Evolutionary conservation across 805 yeast species (phyloP), one percentile per base, ranked within the genome.

Genomic region (Yamadazyma ubonensis): DNA sequence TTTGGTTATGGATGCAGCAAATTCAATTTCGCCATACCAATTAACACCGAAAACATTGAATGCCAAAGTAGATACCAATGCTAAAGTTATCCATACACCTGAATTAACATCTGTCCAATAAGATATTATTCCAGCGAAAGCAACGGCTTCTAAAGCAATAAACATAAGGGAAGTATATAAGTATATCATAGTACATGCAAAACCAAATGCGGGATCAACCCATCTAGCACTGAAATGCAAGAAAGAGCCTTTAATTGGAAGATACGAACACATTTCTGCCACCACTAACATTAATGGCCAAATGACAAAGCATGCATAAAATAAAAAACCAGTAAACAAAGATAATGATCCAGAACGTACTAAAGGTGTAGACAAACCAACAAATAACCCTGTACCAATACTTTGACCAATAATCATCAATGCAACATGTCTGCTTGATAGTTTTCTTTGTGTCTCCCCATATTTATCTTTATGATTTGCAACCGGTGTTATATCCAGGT

Each of bases 21-120:
- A 63, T 46, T 65, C 70, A 19, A 56, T 73, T 48, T 83, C 86
- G 23, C 74, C 69, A 40, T 63, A 64, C 47, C 57, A 50, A 29
- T 52, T 57, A 22, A 63, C 70, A 11, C 61, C 66, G 32, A 59
- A 53, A 8, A 58, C 38, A 34, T 63, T 62, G 49, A 63, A 59
- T 6, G 54, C 34, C n/a, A 60, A 42, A 23, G 52, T 57, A 6
- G 57, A 31, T n/a, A 58, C 57, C 32, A 62, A 41, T 2, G 56
- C 57, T 6, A 62, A 34, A 27, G 66, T 49, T 38, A 62, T 63
- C 47, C 57, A 60, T 6, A 61, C 52, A 3, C 61, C 67, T 1
- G 68, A 59, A 33, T 55, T 56, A n/a, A 55, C 44, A 37, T 55
- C 61, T 12, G 54, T 53, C 67, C 67, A 61, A 47, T 48, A 63